Percentiles rank a stretch among this genome's conserved stretches.
These are phyloP conservation scores for Herpotrichia juniperi DNA, from an alignment of 2,329 filamentous ascomycete species.

Conservation along the genomic window DNA sequence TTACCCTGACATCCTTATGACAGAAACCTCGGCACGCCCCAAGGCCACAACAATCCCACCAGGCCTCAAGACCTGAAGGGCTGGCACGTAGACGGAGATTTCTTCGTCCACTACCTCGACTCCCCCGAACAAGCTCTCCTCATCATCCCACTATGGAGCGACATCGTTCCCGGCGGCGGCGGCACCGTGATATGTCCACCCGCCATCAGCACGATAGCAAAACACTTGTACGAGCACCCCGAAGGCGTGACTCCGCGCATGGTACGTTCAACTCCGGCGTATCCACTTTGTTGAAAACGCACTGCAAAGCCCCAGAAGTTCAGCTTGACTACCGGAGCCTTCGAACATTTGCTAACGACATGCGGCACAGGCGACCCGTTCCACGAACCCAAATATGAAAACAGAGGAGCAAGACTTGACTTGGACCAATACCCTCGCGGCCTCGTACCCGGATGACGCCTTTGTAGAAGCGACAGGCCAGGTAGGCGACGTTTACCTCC, in stretches of 20 bases:
- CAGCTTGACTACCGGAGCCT: too few relatives aligned
- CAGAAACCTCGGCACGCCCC: slow-evolving; percentile 66
- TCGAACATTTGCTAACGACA: too few relatives aligned
- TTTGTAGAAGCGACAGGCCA: slow-evolving; percentile 63
- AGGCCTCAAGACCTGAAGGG: slow-evolving; percentile 59
- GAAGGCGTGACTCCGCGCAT: slow-evolving; percentile 69
- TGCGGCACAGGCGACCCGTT: slow-evolving; percentile 66
- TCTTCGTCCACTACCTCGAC: slow-evolving; percentile 75
- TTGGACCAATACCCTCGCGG: slow-evolving; percentile 54
- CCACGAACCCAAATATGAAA: slow-evolving; percentile 52
- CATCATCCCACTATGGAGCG: slow-evolving; percentile 71
- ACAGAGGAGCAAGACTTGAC: slow-evolving; percentile 49
- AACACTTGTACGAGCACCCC: slow-evolving; percentile 64
- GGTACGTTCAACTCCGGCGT: too few relatives aligned
- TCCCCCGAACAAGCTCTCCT: slow-evolving; percentile 72
- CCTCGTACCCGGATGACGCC: slow-evolving; percentile 40
- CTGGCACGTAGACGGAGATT: slow-evolving; percentile 76
- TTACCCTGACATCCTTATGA: too few relatives aligned
- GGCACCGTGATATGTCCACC: slow-evolving; percentile 69
- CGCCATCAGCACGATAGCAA: slow-evolving; percentile 63
- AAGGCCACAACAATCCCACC: slow-evolving; percentile 56
- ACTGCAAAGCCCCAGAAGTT: too few relatives aligned
- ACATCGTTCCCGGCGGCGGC: slow-evolving; percentile 65
- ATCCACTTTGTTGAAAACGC: too few relatives aligned
- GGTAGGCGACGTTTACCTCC: slow-evolving; percentile 63